phyloP scores from a whole-genome alignment of 2,329 filamentous ascomycete species.

The Colletotrichum agaves region DNA sequence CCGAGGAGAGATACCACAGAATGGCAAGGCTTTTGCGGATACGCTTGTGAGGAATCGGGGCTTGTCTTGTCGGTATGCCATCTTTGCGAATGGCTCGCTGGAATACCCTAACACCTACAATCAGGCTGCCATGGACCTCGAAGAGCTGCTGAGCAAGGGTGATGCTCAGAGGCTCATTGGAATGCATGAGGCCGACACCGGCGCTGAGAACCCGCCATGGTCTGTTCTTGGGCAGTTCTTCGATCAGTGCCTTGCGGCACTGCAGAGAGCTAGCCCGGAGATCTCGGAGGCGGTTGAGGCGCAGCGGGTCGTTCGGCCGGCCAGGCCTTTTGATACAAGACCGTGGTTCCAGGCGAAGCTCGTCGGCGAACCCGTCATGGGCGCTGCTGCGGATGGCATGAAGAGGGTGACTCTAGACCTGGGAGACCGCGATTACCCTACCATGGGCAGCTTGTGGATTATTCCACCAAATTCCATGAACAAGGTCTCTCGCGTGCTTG shows the following conservation, averaged over 20 bases:
- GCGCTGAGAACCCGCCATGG: constrained; percentile 29
- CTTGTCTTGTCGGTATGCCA: constrained; percentile 26
- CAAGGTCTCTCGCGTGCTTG: constrained; percentile 30
- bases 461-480: constrained; percentile 30
- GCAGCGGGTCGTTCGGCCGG: constrained; percentile 6
- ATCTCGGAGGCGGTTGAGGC: background rate
- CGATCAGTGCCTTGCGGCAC: constrained; percentile 24
- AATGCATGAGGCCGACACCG: constrained; percentile 34
- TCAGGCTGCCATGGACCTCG: constrained; percentile 32
- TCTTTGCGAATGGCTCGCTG: constrained; percentile 32
- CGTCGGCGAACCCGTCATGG: constrained; percentile 12
- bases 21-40: constrained; percentile 34
- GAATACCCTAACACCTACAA: constrained; percentile 35
- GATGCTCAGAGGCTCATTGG: constrained; percentile 28
- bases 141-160: constrained; percentile 27
- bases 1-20: constrained; percentile 30
- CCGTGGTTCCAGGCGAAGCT: constrained; percentile 33
- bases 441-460: constrained; percentile 34
- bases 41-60: constrained; percentile 22
- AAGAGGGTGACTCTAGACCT: constrained; percentile 31
- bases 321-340: constrained; percentile 30
- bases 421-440: constrained; percentile 31
- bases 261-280: constrained; percentile 21
- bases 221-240: constrained; percentile 31
- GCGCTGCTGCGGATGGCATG: constrained; percentile 18